A percentile compares a stretch with the other conserved stretches of the same genome.
These are phyloP conservation scores for Phytophthora pinifolia DNA, from an alignment of 352 stramenopile species.

Conservation along the genomic window DNA sequence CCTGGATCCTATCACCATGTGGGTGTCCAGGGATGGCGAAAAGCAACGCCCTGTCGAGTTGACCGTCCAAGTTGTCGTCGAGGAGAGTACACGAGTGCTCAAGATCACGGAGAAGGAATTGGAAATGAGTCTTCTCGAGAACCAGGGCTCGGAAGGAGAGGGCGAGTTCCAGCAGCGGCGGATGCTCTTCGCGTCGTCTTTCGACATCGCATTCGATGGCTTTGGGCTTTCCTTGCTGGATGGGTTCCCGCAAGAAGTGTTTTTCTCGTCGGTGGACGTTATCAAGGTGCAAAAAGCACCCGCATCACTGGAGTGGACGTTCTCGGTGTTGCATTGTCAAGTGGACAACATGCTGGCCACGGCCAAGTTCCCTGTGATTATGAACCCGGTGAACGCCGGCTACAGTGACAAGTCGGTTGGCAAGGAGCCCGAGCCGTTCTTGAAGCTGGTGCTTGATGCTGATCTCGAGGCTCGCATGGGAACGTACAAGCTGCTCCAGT, in stretches of 20 bases:
- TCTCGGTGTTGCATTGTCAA: constrained; percentile 81
- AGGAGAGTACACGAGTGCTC: constrained; percentile 77
- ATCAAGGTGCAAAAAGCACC: constrained; percentile 73
- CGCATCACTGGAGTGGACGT: constrained; percentile 71
- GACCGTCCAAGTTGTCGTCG: constrained; percentile 77
- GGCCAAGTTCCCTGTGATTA: constrained; percentile 82
- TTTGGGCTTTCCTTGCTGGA: constrained; percentile 81
- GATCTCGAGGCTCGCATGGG: constrained; percentile 74
- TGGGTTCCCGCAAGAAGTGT: constrained; percentile 78
- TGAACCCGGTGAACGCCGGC: constrained; percentile 77
- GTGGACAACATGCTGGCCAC: constrained; percentile 84
- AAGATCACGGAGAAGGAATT: constrained; percentile 83
- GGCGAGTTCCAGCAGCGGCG: constrained; percentile 76
- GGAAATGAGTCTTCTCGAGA: constrained; percentile 70
- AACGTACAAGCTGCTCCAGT: constrained; percentile 83
- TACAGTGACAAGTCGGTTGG: constrained; percentile 76
- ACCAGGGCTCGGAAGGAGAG: constrained; percentile 60
- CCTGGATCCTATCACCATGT: constrained; percentile 65
- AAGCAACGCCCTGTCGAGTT: constrained; percentile 56
- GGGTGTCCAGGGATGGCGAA: constrained; percentile 47
- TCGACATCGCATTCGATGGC: constrained; percentile 76
- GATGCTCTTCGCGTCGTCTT: constrained; percentile 81
- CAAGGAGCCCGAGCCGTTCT: constrained; percentile 56
- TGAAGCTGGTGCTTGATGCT: constrained; percentile 76
- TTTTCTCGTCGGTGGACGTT: constrained; percentile 79